Percentiles rank a stretch among this genome's conserved stretches.
These are phyloP conservation scores for Cladosporium sp. DNA, from an alignment of 2,329 filamentous ascomycete species.

Conservation along the genomic window DNA sequence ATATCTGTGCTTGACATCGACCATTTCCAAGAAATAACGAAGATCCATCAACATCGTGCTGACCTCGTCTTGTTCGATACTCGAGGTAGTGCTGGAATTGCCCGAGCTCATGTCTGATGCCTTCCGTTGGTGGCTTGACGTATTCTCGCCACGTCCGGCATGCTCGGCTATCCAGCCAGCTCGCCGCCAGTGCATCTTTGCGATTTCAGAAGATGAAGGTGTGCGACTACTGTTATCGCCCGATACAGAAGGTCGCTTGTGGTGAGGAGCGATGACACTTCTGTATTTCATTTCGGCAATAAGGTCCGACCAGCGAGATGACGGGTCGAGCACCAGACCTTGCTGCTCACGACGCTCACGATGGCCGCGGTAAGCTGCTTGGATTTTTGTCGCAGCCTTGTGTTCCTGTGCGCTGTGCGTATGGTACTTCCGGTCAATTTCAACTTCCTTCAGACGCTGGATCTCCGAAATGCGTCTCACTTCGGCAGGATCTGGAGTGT, in stretches of 20 bases:
- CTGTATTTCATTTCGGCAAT: constrained; percentile 36
- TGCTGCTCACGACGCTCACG: constrained; percentile 69
- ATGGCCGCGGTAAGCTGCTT: constrained; percentile 75
- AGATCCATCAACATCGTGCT: constrained; percentile 75
- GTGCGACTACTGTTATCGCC: constrained; percentile 24
- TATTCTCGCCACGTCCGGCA: constrained; percentile 66
- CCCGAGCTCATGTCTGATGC: constrained; percentile 40
- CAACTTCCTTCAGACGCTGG: constrained; percentile 31
- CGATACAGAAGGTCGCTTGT: constrained; percentile 6
- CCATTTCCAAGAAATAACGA: constrained; percentile 82
- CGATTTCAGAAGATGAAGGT: constrained; percentile 25
- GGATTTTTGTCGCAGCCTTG: constrained; percentile 37
- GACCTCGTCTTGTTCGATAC: constrained; percentile 49
- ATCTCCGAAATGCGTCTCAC: constrained; percentile 30
- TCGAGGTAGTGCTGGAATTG: constrained; percentile 44
- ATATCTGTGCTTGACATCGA: constrained; percentile 73
- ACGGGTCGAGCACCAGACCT: constrained; percentile 68
- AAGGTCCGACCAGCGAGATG: constrained; percentile 70
- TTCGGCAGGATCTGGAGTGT: constrained; percentile 26
- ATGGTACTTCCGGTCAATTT: constrained; percentile 31
- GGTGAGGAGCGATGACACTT: constrained; percentile 30
- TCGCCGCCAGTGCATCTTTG: constrained; percentile 74
- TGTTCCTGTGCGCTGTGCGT: constrained; percentile 29
- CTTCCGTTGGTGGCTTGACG: constrained; percentile 31
- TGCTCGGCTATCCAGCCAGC: constrained; percentile 69